phyloP scores from a whole-genome alignment of 495 filamentous ascomycete genomes.

The Penicillium cataractarum region DNA sequence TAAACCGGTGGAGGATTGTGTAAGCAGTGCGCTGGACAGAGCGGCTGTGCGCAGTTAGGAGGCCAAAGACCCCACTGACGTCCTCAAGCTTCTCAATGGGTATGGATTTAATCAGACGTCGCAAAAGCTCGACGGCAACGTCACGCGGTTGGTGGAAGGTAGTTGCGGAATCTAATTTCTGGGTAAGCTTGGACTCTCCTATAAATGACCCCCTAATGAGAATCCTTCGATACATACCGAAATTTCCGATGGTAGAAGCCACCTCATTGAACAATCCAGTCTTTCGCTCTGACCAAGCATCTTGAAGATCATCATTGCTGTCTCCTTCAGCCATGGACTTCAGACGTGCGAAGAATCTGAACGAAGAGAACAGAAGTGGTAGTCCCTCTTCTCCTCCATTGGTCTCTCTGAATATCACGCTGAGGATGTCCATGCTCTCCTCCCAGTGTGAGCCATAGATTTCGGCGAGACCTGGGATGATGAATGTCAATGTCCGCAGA shows the following conservation, averaged over 20 bases:
- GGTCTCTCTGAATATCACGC: conserved; percentile 55
- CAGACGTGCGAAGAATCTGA: conserved; percentile 70
- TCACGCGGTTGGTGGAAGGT: conserved; percentile 64
- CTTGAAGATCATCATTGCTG: conserved; percentile 83
- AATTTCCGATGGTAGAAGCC: conserved; percentile 50
- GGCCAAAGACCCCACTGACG: conserved; percentile 63
- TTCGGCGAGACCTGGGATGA: conserved; percentile 71
- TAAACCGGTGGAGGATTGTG: conserved; percentile 72
- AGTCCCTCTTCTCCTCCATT: conserved; percentile 51
- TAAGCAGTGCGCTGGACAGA: conserved; percentile 81
- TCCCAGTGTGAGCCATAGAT: conserved; percentile 90
- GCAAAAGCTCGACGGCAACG: conserved; percentile 70
- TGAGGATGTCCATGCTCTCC: conserved; percentile 61
- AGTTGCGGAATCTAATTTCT: conserved; percentile 46
- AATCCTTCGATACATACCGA: conserved; percentile 38
- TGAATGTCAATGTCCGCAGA: conserved; percentile 61
- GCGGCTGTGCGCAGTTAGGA: conserved; percentile 75
- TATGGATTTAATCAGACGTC: conserved; percentile 62
- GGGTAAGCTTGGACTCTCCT: conserved; percentile 13
- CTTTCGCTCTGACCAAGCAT: conserved; percentile 63
- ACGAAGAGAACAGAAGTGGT: conserved; percentile 66
- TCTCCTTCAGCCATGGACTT: conserved; percentile 49
- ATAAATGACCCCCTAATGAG: background rate
- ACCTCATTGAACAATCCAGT: conserved; percentile 56
- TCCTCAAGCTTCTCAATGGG: conserved; percentile 59